phyloP scores from a whole-genome alignment of 768 basidiomycete genomes.

The Mycena maculata region DNA sequence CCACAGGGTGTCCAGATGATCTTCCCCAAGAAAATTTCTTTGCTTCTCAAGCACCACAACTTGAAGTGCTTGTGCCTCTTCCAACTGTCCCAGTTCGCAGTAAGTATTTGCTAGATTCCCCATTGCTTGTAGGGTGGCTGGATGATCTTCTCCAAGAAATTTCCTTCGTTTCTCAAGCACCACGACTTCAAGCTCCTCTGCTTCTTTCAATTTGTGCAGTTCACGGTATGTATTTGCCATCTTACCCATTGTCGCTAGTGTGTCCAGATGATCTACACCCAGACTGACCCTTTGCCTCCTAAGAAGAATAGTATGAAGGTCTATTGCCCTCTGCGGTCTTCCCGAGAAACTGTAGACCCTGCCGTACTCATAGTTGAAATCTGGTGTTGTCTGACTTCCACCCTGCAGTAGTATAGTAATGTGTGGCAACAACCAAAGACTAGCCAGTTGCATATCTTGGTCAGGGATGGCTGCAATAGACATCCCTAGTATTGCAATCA shows the following conservation, averaged over 20 bases:
- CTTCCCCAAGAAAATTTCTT: background rate
- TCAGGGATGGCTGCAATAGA: no score
- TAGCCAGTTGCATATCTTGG: no score
- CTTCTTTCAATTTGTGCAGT: background rate
- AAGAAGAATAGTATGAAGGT: no score
- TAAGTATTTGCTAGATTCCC: slow-evolving; percentile 17
- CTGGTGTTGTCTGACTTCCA: no score
- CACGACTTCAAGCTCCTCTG: background rate
- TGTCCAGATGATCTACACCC: background rate
- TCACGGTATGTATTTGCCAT: background rate
- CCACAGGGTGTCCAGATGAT: slow-evolving; percentile 4
- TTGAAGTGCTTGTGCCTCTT: background rate
- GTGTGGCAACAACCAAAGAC: no score
- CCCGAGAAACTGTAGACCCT: no score
- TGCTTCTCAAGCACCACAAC: background rate
- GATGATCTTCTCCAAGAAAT: slow-evolving; percentile 3
- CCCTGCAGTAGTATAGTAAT: no score
- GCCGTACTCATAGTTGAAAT: no score
- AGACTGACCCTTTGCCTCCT: no score
- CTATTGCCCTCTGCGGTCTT: no score
- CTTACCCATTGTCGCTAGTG: background rate
- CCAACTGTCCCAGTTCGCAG: background rate
- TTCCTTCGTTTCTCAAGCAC: background rate
- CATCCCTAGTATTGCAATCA: no score
- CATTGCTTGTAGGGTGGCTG: background rate